These are phyloP conservation scores for Boechera retrofracta DNA, from an alignment of 345 rosid species.

Conservation along the genomic window DNA sequence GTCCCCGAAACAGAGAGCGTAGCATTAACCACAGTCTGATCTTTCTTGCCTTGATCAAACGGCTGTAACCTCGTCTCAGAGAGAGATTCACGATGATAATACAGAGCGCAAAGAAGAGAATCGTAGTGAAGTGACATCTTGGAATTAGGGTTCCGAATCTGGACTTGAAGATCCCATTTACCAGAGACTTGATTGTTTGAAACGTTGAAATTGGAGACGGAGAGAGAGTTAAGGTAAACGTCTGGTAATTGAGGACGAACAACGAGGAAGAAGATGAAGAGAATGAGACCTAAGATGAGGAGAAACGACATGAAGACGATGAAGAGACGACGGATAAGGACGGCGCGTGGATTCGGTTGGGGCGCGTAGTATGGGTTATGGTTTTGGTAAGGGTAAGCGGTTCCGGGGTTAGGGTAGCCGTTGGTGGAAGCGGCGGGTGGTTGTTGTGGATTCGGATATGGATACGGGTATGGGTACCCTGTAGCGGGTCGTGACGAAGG, in stretches of 20 bases:
- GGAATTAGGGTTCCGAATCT: constrained; percentile 73
- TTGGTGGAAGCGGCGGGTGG: constrained; percentile 41
- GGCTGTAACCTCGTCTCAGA: constrained; percentile 60
- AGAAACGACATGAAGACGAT: constrained; percentile 36
- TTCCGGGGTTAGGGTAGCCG: constrained; percentile 51
- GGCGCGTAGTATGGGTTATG: constrained; percentile 51
- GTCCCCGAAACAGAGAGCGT: constrained; percentile 50
- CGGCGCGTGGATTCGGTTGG: constrained; percentile 50
- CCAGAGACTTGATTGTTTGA: constrained; percentile 53
- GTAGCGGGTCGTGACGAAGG: constrained; percentile 53
- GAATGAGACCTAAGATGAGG: constrained; percentile 51
- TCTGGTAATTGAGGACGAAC: constrained; percentile 72
- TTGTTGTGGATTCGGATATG: constrained; percentile 47
- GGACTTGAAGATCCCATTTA: constrained; percentile 60
- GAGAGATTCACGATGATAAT: constrained; percentile 41
- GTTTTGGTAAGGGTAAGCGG: constrained; percentile 61
- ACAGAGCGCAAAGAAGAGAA: constrained; percentile 32
- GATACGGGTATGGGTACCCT: constrained; percentile 64
- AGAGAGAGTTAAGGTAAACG: constrained; percentile 56
- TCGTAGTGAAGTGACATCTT: constrained; percentile 61
- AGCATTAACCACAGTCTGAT: constrained; percentile 47
- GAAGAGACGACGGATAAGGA: constrained; percentile 58
- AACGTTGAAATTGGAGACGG: constrained; percentile 63
- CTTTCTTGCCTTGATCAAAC: constrained; percentile 59
- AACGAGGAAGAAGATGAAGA: constrained; percentile 71